Evolutionary conservation across 139 green algal genomes (phyloP).

Genomic region (Nannochloris sp.): DNA sequence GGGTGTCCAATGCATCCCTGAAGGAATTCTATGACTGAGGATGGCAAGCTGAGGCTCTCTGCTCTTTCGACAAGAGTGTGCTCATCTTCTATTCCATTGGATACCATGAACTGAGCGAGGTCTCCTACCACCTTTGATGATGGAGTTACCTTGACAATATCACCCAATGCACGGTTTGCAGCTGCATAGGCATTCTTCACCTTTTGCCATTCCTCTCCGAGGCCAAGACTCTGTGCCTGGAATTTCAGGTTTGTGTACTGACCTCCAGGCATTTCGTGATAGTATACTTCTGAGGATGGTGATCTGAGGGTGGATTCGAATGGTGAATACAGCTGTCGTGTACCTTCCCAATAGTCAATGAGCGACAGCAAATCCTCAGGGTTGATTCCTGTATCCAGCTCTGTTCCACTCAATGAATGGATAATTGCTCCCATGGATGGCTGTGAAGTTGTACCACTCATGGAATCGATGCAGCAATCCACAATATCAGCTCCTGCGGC

Average conservation of each 20-base stretch:
- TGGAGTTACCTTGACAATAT: constrained; percentile 90
- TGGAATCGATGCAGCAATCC: constrained; percentile 73
- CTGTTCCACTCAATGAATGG: constrained; percentile 51
- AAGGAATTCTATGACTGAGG: constrained; percentile 79
- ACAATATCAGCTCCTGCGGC: constrained; percentile 82
- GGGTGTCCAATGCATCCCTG: constrained; percentile 54
- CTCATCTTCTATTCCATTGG: constrained; percentile 72
- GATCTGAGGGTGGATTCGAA: constrained; percentile 75
- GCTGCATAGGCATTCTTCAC: constrained; percentile 78
- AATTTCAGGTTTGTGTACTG: constrained; percentile 92
- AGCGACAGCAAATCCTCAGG: constrained; percentile 45
- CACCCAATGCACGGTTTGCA: constrained; percentile 77
- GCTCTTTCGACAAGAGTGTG: constrained; percentile 64
- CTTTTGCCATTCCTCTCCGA: constrained; percentile 73
- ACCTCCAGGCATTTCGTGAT: constrained; percentile 89
- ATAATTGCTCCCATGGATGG: constrained; percentile 81
- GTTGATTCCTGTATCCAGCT: constrained; percentile 75
- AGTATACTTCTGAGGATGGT: constrained; percentile 73
- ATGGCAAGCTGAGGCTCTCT: constrained; percentile 67
- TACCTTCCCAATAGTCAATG: constrained; percentile 75
- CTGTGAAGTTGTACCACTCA: constrained; percentile 65
- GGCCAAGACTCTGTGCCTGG: constrained; percentile 59
- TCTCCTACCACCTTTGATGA: constrained; percentile 83
- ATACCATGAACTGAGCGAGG: constrained; percentile 93
- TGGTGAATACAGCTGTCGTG: constrained; percentile 74